A percentile compares a stretch with the other conserved stretches of the same genome.
Evolutionary conservation across 2,329 filamentous ascomycete species (phyloP).

Genomic region (Tolypocladium album): DNA sequence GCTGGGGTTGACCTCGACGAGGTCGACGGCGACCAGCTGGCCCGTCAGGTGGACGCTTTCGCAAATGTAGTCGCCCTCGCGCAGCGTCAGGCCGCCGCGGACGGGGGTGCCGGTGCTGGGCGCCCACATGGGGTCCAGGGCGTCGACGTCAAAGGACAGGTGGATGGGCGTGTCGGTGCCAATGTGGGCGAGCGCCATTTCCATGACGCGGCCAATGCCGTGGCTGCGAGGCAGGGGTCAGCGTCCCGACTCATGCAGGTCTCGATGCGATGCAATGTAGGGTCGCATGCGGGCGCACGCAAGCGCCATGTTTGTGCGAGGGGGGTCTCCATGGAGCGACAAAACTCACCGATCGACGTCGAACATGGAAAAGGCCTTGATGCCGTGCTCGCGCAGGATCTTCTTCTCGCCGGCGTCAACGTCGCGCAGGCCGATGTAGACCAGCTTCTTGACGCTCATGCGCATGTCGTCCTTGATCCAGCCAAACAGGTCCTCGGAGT

Average conservation of each 20-base stretch:
- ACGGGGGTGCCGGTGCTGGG: conserved; percentile 94
- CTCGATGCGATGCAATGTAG: neutral
- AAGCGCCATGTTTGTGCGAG: neutral
- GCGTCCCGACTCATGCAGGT: neutral
- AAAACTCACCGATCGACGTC: conserved; percentile 72
- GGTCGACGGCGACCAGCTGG: conserved; percentile 66
- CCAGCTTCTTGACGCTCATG: conserved; percentile 69
- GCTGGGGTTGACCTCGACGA: conserved; percentile 73
- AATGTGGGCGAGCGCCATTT: conserved; percentile 96
- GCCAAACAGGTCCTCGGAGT: conserved; percentile 71
- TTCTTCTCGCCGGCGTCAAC: conserved; percentile 92
- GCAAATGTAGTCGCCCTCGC: conserved; percentile 95
- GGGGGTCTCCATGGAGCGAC: neutral
- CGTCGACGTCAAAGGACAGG: conserved; percentile 94
- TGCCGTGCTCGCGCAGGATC: conserved; percentile 76
- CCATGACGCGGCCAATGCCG: conserved; percentile 91
- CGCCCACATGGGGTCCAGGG: conserved; percentile 90
- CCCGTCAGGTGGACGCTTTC: conserved; percentile 76
- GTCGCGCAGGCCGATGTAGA: conserved; percentile 92
- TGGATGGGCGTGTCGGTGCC: conserved; percentile 93
- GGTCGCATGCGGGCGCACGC: neutral
- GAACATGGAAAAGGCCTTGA: conserved; percentile 98
- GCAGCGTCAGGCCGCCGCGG: conserved; percentile 80
- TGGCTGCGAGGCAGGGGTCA: conserved; percentile 39
- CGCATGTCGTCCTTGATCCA: conserved; percentile 71